Evolutionary conservation across 2,329 filamentous ascomycete species (phyloP).

Genomic region (Aureobasidium lini): DNA sequence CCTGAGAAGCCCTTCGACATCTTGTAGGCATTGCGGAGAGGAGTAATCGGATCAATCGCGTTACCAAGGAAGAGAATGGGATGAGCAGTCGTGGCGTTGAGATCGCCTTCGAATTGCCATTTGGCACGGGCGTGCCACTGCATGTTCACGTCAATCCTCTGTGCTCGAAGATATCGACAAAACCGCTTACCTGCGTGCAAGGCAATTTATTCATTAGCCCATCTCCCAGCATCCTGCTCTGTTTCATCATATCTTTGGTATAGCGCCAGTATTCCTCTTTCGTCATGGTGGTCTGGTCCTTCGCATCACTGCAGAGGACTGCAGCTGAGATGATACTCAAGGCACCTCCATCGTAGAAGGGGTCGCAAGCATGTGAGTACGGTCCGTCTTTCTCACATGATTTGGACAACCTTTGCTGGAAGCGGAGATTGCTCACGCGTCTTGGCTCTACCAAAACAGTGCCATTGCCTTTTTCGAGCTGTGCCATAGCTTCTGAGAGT

Average conservation of each 20-base stretch:
- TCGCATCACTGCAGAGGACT: constrained; percentile 32
- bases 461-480: constrained; percentile 22
- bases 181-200: constrained; percentile 23
- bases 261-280: constrained; percentile 18
- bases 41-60: constrained; percentile 53
- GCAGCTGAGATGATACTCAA: constrained; percentile 16
- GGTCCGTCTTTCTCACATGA: no score
- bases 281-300: constrained; percentile 20
- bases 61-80: constrained; percentile 53
- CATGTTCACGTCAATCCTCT: not conserved
- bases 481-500: no score
- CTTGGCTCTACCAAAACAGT: constrained; percentile 30
- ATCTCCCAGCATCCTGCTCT: constrained; percentile 29
- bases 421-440: constrained; percentile 30
- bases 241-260: constrained; percentile 20
- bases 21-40: constrained; percentile 41
- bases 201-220: no score
- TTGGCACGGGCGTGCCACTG: constrained; percentile 17
- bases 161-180: not conserved
- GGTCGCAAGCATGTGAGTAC: no score
- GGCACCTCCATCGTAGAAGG: no score
- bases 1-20: constrained; percentile 37
- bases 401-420: no score
- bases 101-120: constrained; percentile 19
- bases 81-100: constrained; percentile 38